These are phyloP conservation scores for Fraxinus excelsior DNA, from an alignment of 257 asterid species.

Conservation along the genomic window DNA sequence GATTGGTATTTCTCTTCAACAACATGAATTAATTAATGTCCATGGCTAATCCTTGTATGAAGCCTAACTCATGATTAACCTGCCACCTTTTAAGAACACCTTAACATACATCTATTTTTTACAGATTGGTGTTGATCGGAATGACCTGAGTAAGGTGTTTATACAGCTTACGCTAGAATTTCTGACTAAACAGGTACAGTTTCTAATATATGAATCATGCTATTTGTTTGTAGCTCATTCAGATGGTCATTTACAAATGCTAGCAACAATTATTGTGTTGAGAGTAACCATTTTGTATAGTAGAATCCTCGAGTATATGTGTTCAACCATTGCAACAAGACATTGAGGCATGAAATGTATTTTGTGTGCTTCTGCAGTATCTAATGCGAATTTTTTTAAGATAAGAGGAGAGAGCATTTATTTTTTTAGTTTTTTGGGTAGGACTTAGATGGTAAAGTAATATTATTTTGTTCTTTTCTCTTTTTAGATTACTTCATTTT, in stretches of 20 bases:
- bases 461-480: not conserved
- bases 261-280: not conserved
- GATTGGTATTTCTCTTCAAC: conserved; percentile 12
- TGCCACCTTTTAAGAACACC: conserved; percentile 24
- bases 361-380: not conserved
- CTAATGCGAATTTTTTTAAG: not conserved
- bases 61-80: conserved; percentile 10
- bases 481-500: not conserved
- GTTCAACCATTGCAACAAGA: conserved; percentile 10
- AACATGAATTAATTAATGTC: conserved; percentile 11
- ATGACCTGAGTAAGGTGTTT: conserved; percentile 72
- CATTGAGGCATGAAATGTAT: not conserved
- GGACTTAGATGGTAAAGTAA: not conserved
- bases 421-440: not conserved
- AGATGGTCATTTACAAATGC: conserved; percentile 19
- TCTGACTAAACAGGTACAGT: conserved; percentile 80
- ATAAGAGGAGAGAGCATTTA: not conserved
- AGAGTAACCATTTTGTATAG: conserved; percentile 2
- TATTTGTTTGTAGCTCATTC: conserved; percentile 19
- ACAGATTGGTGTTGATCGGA: conserved; percentile 84
- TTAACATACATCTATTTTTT: conserved; percentile 23
- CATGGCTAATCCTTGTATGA: conserved; percentile 21
- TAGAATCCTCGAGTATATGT: conserved; percentile 10
- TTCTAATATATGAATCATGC: conserved; percentile 12
- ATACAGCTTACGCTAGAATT: conserved; percentile 88